A percentile compares a stretch with the other conserved stretches of the same genome.
phyloP scores from a whole-genome alignment of 257 asterid species.

The Solanum sitiens region DNA sequence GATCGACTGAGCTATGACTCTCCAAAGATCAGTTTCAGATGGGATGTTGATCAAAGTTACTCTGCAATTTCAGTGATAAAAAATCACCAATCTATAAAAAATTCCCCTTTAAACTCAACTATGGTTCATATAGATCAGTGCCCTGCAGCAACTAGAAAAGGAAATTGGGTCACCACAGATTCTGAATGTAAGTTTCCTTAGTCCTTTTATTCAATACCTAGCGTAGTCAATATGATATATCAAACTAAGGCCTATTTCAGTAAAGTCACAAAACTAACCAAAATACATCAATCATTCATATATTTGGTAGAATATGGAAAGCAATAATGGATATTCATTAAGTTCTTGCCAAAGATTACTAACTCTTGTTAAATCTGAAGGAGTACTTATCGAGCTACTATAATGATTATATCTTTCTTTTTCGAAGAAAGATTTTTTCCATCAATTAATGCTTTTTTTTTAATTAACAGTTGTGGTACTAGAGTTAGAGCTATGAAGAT shows the following conservation, averaged over 20 bases:
- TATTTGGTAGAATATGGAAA: neutral
- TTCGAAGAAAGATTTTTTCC: neutral
- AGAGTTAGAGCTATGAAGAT: constrained; percentile 27
- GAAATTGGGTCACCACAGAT: constrained; percentile 81
- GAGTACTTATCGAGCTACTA: neutral
- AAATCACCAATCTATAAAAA: constrained; percentile 7
- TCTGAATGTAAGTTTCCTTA: constrained; percentile 53
- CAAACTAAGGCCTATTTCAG: neutral
- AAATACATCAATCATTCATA: neutral
- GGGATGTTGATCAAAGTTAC: constrained; percentile 61
- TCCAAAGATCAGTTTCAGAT: constrained; percentile 70
- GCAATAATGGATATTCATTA: neutral
- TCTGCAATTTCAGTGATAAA: constrained; percentile 32
- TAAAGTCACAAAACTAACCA: neutral
- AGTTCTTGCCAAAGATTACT: neutral
- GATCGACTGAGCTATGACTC: constrained; percentile 55
- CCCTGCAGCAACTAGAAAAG: constrained; percentile 15
- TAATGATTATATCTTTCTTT: too few species aligned
- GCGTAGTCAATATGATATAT: neutral
- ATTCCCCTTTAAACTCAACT: constrained; percentile 26
- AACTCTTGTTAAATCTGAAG: neutral
- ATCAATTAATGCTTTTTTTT: neutral
- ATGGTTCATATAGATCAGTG: constrained; percentile 22
- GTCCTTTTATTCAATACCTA: neutral
- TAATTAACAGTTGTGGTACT: constrained; percentile 58